These are phyloP conservation scores for Primulina huaijiensis DNA, from an alignment of 257 asterid species.

Conservation along the genomic window DNA sequence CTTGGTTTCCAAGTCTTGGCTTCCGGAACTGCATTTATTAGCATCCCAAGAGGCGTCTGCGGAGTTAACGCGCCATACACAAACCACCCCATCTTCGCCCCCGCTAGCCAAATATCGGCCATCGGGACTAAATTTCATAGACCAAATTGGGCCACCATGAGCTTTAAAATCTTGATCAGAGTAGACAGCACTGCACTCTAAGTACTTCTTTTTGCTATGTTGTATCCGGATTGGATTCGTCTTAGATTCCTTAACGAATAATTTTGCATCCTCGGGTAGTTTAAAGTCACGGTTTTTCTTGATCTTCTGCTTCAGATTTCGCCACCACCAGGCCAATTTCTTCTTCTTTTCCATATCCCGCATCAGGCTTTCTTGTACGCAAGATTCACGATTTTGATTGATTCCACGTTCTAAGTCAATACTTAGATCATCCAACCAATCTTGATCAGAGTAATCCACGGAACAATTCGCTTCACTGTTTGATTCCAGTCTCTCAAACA, in stretches of 20 bases:
- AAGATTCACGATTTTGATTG: conserved; percentile 4
- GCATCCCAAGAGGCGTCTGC: conserved; percentile 28
- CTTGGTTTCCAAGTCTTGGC: conserved; percentile 20
- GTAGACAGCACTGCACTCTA: conserved; percentile 55
- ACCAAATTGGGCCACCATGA: conserved; percentile 57
- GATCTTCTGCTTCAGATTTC: conserved; percentile 31
- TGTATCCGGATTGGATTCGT: conserved; percentile 32
- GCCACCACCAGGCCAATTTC: conserved; percentile 53
- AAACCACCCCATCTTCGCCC: conserved; percentile 77
- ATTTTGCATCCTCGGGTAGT: conserved; percentile 20
- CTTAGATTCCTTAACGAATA: conserved; percentile 11
- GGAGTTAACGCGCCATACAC: conserved; percentile 54
- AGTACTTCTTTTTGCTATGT: conserved; percentile 38
- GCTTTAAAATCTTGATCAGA: conserved; percentile 57
- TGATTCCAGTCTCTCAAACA: conserved; percentile 39
- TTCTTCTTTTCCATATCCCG: conserved; percentile 31
- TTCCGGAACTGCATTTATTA: conserved; percentile 22
- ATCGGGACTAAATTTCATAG: conserved; percentile 82
- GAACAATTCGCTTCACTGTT: conserved; percentile 51
- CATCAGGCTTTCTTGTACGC: conserved; percentile 4
- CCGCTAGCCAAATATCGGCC: conserved; percentile 74
- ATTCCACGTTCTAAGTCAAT: background rate
- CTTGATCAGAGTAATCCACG: conserved; percentile 36
- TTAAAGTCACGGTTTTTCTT: conserved; percentile 31
- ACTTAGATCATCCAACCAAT: conserved; percentile 33